Evolutionary conservation across 2,329 filamentous ascomycete genomes (phyloP).

Genomic region (Trichoderma oligosporum): DNA sequence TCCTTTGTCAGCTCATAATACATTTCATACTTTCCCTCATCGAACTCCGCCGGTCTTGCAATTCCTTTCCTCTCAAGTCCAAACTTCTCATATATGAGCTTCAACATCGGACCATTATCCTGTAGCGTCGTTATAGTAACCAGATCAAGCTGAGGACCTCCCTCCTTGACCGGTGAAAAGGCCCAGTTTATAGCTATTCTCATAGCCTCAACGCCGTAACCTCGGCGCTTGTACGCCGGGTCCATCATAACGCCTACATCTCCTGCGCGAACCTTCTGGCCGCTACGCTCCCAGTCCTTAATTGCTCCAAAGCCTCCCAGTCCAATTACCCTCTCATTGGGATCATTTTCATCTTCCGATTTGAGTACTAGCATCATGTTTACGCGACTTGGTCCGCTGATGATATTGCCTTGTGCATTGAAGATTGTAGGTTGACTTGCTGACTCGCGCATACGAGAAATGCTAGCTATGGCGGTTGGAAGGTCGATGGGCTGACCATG

Average conservation of each 20-base stretch:
- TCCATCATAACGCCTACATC: constrained; percentile 31
- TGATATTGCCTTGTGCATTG: constrained; percentile 4
- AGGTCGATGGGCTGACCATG: constrained; percentile 20
- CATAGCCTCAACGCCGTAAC: constrained; percentile 6
- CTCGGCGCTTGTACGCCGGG: constrained; percentile 20
- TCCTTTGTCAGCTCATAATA: constrained; percentile 27
- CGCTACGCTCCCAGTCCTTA: constrained; percentile 25
- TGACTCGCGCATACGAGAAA: constrained; percentile 26
- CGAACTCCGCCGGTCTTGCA: constrained; percentile 19
- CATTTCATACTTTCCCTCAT: constrained; percentile 24
- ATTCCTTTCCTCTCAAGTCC: constrained; percentile 24
- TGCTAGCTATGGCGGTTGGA: constrained; percentile 20
- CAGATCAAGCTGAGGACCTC: constrained; percentile 28
- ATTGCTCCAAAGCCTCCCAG: constrained; percentile 32
- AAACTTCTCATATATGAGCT: constrained; percentile 25
- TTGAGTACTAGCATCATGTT: constrained; percentile 27
- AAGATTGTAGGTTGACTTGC: constrained; percentile 27
- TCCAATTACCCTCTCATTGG: constrained; percentile 23
- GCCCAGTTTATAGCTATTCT: constrained; percentile 29
- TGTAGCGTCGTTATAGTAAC: constrained; percentile 25
- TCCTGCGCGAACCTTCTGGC: constrained; percentile 23
- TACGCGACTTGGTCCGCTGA: constrained; percentile 27
- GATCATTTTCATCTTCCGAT: background rate
- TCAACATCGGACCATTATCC: constrained; percentile 16
- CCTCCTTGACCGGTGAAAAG: constrained; percentile 23